Evolutionary conservation across 768 basidiomycete genomes (phyloP).

Genomic region (Lyophyllum semitale): DNA sequence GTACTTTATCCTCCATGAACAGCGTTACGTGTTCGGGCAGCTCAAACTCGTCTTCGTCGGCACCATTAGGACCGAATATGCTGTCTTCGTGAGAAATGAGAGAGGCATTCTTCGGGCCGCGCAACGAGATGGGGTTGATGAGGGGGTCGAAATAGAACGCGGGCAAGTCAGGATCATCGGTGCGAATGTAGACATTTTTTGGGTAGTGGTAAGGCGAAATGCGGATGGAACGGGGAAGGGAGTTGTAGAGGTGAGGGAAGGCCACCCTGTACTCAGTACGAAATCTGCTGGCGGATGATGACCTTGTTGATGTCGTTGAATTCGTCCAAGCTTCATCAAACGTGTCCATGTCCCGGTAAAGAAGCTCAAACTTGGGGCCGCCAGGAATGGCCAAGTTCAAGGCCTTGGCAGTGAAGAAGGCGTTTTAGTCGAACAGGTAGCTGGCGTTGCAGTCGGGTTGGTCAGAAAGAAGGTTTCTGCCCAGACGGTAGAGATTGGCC

Average conservation of each 20-base stretch:
- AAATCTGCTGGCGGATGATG: constrained; percentile 97
- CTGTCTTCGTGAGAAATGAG: constrained; percentile 86
- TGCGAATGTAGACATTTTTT: too few relatives aligned
- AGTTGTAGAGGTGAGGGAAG: too few relatives aligned
- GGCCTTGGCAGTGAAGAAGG: constrained; percentile 98
- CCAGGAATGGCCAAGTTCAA: too few relatives aligned
- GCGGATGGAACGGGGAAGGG: too few relatives aligned
- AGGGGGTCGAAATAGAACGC: too few relatives aligned
- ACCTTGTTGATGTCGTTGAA: constrained; percentile 99
- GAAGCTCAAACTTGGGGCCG: constrained; percentile 97
- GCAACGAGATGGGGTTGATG: constrained; percentile 98
- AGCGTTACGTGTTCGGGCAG: too few relatives aligned
- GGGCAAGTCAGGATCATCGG: too few relatives aligned
- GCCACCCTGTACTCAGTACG: constrained; percentile 99
- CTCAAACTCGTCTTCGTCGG: too few relatives aligned
- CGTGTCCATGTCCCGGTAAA: constrained; percentile 94
- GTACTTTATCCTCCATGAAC: constrained; percentile 75
- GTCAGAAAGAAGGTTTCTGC: constrained; percentile 91
- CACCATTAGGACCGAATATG: constrained; percentile 88
- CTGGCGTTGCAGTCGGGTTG: constrained; percentile 87
- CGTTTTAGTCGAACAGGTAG: constrained; percentile 96
- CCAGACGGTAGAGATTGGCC: constrained; percentile 95
- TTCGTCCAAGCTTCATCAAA: constrained; percentile 99
- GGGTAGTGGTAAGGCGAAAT: too few relatives aligned
- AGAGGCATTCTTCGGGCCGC: constrained; percentile 93